Evolutionary conservation across 768 basidiomycete genomes (phyloP).

Genomic region (Suillus sp.): DNA sequence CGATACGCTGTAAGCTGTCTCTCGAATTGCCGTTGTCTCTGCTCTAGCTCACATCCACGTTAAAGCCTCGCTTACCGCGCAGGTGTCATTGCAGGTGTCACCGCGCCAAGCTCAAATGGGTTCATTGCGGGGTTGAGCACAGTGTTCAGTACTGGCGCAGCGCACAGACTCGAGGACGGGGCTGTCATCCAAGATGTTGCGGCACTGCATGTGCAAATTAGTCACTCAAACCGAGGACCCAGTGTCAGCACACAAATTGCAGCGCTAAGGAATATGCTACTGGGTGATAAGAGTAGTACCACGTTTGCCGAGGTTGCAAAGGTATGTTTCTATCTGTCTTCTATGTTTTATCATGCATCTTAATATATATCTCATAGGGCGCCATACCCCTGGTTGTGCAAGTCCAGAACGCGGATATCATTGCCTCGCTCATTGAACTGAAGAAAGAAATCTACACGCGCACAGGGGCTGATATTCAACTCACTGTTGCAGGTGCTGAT

Average conservation of each 20-base stretch:
- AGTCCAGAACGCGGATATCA: constrained; percentile 77
- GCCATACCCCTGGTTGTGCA: constrained; percentile 74
- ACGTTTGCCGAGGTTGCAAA: constrained; percentile 46
- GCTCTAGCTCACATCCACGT: constrained; percentile 18
- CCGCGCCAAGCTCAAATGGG: constrained; percentile 52
- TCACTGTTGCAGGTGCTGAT: constrained; percentile 67
- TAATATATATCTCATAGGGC: constrained; percentile 45
- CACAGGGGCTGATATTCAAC: constrained; percentile 44
- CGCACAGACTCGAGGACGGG: constrained; percentile 54
- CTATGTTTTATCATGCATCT: neutral
- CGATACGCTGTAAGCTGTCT: constrained; percentile 48
- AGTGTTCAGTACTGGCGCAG: constrained; percentile 57
- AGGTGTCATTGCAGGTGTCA: constrained; percentile 65
- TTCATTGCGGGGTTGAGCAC: constrained; percentile 60
- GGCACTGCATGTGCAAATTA: constrained; percentile 63
- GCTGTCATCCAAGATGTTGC: constrained; percentile 63
- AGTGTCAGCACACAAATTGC: constrained; percentile 86
- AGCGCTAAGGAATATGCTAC: constrained; percentile 64
- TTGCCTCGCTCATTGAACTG: constrained; percentile 72
- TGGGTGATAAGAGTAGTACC: constrained; percentile 29
- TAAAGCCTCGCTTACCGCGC: constrained; percentile 66
- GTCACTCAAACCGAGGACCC: constrained; percentile 41
- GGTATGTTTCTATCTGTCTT: constrained; percentile 32
- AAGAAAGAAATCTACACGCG: constrained; percentile 61
- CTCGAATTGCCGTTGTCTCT: constrained; percentile 1